Base-by-base conservation (phyloP, 2,329 filamentous ascomycete species). In the Raffaelea deltoideospora region DNA sequence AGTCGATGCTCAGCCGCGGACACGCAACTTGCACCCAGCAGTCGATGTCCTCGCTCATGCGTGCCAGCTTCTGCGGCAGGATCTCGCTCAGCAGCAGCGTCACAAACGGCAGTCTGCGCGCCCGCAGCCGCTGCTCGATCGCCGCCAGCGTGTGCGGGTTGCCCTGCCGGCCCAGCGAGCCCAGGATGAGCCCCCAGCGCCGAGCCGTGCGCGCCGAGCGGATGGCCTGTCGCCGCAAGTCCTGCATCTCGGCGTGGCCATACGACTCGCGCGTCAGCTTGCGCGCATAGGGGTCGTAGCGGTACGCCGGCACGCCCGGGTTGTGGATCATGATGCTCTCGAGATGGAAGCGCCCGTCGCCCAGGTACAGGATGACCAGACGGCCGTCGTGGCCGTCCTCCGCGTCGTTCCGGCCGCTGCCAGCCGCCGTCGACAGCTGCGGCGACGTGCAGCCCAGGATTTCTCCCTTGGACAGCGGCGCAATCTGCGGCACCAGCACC, bases 311-410 rank as follows among this genome's bases (percentile, higher is more conserved):
- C 26, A 95, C 73, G 5, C 65, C 60, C 0, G 92, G 90, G 58
- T 98, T 98, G 53, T 96, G 90, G 46, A 98, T 98, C 88, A 98
- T 98, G 51, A 92, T 88, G 50, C 84, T 92, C 59, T 98, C 90
- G 31, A 98, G 79, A 55, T 98, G 90, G 63, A 95, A 95, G 41
- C 87, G 74, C 11, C 87, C 87, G 52, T 95, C 87, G 33, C 87
- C 87, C 13, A 95, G 73, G 54, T 95, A 95, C 2, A 95, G 64
- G 32, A 95, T 79, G 44, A 85, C 59, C 51, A 93, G 83, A 18
- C 87, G 72, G 21, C 57, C 55, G 5, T 35, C 41, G 33, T 71
- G 69, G 10, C 64, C 64, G 10, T 68, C 56, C 10, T 22, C 47
- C 4, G 33, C 27, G 15, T 28, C 15, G 14, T 11, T 6, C 17